phyloP scores from a whole-genome alignment of 768 basidiomycete species.

The Tephrocybe sp. region DNA sequence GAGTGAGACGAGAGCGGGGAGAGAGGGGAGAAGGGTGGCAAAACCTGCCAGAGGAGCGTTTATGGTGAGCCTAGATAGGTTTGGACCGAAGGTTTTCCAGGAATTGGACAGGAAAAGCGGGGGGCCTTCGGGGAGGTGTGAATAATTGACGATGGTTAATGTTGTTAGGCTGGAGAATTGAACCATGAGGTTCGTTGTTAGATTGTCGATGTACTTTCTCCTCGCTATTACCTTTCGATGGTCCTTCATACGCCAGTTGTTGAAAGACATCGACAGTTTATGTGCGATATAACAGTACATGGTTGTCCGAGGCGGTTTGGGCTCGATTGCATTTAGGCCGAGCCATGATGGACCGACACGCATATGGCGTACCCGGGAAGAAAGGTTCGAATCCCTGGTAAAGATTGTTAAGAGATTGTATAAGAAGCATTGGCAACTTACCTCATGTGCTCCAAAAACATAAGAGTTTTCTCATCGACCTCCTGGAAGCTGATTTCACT shows the following conservation, averaged over 20 bases:
- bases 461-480: conserved; percentile 5
- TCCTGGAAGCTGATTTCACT: conserved; percentile 9
- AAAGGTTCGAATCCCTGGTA: conserved; percentile 10
- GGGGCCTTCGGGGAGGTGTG: conserved; percentile 8
- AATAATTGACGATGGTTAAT: conserved; percentile 13
- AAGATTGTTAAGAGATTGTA: neutral
- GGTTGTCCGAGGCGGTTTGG: conserved; percentile 1
- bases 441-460: conserved; percentile 15
- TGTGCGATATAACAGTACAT: neutral
- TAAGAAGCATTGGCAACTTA: neutral
- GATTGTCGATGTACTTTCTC: conserved; percentile 5
- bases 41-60: conserved; percentile 12
- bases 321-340: neutral
- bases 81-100: conserved; percentile 10
- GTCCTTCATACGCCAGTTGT: neutral
- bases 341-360: conserved; percentile 17
- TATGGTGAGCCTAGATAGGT: conserved; percentile 12
- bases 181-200: conserved; percentile 9
- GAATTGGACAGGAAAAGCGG: conserved; percentile 9
- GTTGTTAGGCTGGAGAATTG: conserved; percentile 12
- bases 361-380: conserved; percentile 12
- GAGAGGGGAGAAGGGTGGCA: conserved; percentile 7
- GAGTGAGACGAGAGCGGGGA: conserved; percentile 1
- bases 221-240: neutral
- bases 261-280: neutral